Base-by-base conservation (phyloP, 345 rosid species). In the Boechera stricta region DNA sequence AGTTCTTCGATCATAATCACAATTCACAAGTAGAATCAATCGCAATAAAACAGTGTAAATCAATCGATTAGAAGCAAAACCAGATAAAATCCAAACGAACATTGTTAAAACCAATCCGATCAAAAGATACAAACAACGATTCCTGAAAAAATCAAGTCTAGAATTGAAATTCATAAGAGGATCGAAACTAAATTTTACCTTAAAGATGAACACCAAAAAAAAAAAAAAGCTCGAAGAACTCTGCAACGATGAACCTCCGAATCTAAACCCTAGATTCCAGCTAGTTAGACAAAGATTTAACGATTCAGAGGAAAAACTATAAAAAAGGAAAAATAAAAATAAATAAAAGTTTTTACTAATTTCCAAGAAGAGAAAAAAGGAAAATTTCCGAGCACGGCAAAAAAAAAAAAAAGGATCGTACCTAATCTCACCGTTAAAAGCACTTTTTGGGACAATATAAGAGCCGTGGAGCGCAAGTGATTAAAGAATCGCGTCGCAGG, bases 341-440 rank as follows among this genome's bases (percentile, higher is more conserved):
- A n/a, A n/a, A n/a, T n/a, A n/a, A n/a, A n/a, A n/a, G n/a, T n/a
- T n/a, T n/a, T n/a, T 16, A 16, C 16, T 16, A 16, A 16, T 16
- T 16, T 16, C 16, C 16, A 16, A 16, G 16, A 16, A 16, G 16
- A 16, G 16, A 16, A 16, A 16, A 16, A 16, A 16, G 16, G 16
- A 16, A 16, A 16, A 16, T 16, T 16, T 16, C 16, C 16, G 16
- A 16, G 16, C 16, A 16, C 16, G 16, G 16, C 16, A 16, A 16
- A 16, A 16, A 0, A 41, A 4, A 36, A 33, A 21, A 13, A 9
- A 48, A 1, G n/a, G 4, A 44, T 28, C 4, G 8, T 4, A 29
- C 5, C 13, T 9, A n/a, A 65, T 65, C 70, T 65, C 16, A 67
- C 60, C 72, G 72, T 67, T 67, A 52, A 67, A 67, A 51, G 4